These are phyloP conservation scores for Boletus smithii DNA, from an alignment of 1,284 basidiomycete genomes.

Conservation along the genomic window DNA sequence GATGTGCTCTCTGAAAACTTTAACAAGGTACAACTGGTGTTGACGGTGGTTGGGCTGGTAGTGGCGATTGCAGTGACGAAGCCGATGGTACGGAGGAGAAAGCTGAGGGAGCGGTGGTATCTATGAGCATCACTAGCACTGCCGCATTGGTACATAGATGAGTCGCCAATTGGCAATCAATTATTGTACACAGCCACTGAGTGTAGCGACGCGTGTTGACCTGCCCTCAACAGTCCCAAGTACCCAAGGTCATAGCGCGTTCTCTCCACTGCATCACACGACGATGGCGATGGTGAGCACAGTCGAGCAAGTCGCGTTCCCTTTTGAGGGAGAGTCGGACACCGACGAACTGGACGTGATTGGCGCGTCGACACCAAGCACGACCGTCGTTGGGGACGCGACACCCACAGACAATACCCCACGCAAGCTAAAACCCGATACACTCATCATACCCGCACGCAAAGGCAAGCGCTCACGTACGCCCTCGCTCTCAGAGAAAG, in stretches of 20 bases:
- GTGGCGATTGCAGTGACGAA: slow-evolving; percentile 74
- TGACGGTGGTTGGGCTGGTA: slow-evolving; percentile 74
- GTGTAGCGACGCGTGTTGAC: slow-evolving; percentile 15
- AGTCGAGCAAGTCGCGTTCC: slow-evolving; percentile 4
- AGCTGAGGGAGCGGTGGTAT: slow-evolving; percentile 69
- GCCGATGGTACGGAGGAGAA: slow-evolving; percentile 69
- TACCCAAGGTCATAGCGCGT: not conserved
- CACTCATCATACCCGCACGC: slow-evolving; percentile 13
- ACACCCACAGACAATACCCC: slow-evolving; percentile 18
- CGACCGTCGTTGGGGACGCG: slow-evolving; percentile 31
- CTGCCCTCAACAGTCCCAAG: slow-evolving; percentile 18
- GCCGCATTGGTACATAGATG: too few relatives aligned
- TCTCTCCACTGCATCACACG: not conserved
- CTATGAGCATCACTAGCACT: too few relatives aligned
- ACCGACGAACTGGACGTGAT: slow-evolving; percentile 32
- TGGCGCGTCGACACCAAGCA: slow-evolving; percentile 25
- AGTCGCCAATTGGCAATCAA: not conserved
- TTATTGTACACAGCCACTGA: slow-evolving; percentile 6
- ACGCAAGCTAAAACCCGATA: slow-evolving; percentile 1
- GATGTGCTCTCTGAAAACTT: slow-evolving; percentile 91
- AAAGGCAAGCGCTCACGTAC: slow-evolving; percentile 26
- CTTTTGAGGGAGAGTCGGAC: slow-evolving; percentile 17
- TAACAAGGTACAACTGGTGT: slow-evolving; percentile 88
- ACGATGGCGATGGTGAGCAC: slow-evolving; percentile 3
- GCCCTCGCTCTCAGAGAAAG: slow-evolving; percentile 7